Evolutionary conservation across 371 early-diverging fungal genomes (phyloP).

Genomic region (Actinomucor elegans): DNA sequence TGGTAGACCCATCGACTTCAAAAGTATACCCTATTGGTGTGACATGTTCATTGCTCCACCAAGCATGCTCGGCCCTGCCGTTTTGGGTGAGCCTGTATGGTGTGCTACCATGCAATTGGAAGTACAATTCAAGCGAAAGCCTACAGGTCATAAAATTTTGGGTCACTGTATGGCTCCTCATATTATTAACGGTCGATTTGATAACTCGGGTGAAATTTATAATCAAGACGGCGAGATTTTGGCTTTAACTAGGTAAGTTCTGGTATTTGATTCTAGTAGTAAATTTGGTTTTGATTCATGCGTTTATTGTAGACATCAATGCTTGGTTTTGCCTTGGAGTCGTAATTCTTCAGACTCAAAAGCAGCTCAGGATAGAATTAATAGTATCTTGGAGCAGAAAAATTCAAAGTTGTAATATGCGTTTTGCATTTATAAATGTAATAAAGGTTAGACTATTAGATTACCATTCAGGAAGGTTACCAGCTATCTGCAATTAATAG

Average conservation of each 20-base stretch:
- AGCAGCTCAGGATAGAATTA: not conserved
- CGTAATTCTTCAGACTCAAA: conserved; percentile 30
- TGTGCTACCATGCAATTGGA: conserved; percentile 51
- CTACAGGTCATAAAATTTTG: conserved; percentile 26
- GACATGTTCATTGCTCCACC: conserved; percentile 50
- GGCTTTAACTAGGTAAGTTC: conserved; percentile 40
- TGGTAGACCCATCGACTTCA: conserved; percentile 37
- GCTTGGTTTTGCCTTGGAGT: conserved; percentile 39
- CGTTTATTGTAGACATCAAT: conserved; percentile 35
- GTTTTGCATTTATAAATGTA: no score
- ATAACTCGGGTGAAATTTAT: conserved; percentile 43
- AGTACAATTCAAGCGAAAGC: conserved; percentile 43
- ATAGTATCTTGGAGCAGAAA: no score
- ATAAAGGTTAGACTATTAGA: no score
- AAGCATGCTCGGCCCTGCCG: conserved; percentile 23
- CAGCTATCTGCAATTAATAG: no score
- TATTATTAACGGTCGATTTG: conserved; percentile 44
- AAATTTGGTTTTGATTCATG: no score
- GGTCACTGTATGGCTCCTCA: conserved; percentile 37
- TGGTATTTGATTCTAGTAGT: no score
- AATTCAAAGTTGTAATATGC: no score
- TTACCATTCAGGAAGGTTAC: no score
- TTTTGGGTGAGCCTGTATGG: conserved; percentile 35
- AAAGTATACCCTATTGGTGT: conserved; percentile 42
- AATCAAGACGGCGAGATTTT: conserved; percentile 33